phyloP scores from a whole-genome alignment of 129 eudicot genomes.

The Saposhnikovia divaricata region DNA sequence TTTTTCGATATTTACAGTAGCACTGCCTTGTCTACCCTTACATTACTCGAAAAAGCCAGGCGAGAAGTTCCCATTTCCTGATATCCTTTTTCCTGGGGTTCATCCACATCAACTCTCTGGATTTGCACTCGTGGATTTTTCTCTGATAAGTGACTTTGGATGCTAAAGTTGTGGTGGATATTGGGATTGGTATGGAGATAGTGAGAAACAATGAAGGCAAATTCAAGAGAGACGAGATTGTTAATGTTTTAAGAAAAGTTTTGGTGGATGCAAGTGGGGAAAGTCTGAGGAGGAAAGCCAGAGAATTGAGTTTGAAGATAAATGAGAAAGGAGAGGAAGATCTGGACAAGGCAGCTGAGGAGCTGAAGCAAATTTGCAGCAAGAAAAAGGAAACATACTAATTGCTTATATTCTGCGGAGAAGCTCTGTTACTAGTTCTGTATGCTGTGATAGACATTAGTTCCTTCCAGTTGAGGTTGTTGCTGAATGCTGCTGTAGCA shows the following conservation, averaged over 20 bases:
- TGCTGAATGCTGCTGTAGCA: too few relatives aligned
- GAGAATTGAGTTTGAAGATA: background rate
- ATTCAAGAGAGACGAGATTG: background rate
- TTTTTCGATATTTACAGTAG: background rate
- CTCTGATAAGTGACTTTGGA: too few relatives aligned
- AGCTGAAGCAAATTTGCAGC: background rate
- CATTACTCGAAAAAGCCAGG: background rate
- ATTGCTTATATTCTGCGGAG: rapidly evolving
- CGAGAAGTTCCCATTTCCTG: background rate
- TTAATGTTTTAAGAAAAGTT: background rate
- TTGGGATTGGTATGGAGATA: background rate
- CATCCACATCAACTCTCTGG: too few relatives aligned
- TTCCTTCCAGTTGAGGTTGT: too few relatives aligned
- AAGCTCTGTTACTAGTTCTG: too few relatives aligned
- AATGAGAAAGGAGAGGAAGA: conserved; percentile 4
- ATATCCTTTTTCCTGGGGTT: background rate
- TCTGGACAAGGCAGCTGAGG: background rate
- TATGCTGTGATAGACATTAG: too few relatives aligned
- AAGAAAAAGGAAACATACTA: background rate
- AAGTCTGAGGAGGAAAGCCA: background rate
- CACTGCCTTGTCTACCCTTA: background rate
- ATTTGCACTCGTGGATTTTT: background rate
- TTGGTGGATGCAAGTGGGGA: background rate
- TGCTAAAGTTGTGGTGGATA: background rate
- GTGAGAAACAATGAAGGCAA: background rate